Evolutionary conservation across 108 stramenopile genomes (phyloP).

Genomic region (Nitzschia sp.): DNA sequence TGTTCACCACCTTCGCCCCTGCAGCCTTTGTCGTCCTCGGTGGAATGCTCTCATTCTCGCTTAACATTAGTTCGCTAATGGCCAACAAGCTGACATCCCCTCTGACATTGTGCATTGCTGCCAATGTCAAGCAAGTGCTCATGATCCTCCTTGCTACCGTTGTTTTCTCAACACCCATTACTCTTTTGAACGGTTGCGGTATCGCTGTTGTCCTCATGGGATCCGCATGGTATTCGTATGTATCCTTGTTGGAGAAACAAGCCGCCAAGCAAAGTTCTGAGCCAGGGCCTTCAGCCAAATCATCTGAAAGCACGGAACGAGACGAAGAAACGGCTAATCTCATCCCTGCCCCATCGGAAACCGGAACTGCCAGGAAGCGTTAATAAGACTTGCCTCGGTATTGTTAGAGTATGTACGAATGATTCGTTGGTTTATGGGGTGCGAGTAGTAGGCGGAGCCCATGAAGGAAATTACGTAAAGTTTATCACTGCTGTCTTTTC

Average conservation of each 20-base stretch:
- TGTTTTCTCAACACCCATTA: constrained; percentile 51
- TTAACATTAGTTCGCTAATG: constrained; percentile 79
- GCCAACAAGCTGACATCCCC: constrained; percentile 87
- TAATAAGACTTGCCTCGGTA: neutral
- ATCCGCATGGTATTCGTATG: constrained; percentile 75
- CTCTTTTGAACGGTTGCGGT: constrained; percentile 58
- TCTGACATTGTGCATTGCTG: constrained; percentile 82
- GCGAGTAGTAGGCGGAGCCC: no score
- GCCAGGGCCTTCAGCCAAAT: neutral
- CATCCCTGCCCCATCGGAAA: neutral
- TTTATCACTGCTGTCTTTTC: no score
- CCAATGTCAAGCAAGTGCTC: constrained; percentile 88
- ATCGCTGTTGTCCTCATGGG: constrained; percentile 70
- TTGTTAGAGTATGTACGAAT: no score
- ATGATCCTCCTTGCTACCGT: constrained; percentile 66
- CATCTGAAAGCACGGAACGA: neutral
- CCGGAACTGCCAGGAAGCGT: neutral
- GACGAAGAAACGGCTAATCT: neutral
- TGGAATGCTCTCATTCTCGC: constrained; percentile 70
- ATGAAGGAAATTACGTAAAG: no score
- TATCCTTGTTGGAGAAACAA: constrained; percentile 62
- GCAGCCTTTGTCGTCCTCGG: constrained; percentile 47
- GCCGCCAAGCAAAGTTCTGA: neutral
- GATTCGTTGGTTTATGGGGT: no score
- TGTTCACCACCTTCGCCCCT: constrained; percentile 35